These are phyloP conservation scores for Amanita pallidorosea DNA, from an alignment of 768 basidiomycete genomes.

Conservation along the genomic window DNA sequence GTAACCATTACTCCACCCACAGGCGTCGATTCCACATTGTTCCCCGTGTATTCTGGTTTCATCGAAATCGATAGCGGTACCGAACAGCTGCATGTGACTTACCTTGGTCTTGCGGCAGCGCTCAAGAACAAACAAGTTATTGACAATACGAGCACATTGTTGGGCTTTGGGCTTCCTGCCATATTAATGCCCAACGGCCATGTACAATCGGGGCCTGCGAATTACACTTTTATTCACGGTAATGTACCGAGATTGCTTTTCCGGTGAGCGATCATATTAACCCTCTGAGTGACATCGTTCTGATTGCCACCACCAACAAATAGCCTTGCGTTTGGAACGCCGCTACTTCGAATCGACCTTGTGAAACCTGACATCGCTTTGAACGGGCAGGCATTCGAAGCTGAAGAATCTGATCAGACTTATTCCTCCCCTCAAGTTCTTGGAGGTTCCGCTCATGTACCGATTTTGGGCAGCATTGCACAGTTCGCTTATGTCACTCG, in stretches of 20 bases:
- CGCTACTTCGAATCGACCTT: slow-evolving; percentile 34
- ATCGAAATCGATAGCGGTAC: slow-evolving; percentile 26
- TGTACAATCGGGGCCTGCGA: slow-evolving; percentile 25
- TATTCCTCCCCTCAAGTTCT: not conserved
- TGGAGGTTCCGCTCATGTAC: not conserved
- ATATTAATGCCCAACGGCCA: slow-evolving; percentile 30
- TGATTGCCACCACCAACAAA: not conserved
- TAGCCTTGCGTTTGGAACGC: slow-evolving; percentile 39
- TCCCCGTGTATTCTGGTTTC: slow-evolving; percentile 48
- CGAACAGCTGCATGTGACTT: slow-evolving; percentile 27
- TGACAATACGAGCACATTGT: slow-evolving; percentile 34
- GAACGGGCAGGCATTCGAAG: slow-evolving; percentile 5
- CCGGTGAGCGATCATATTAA: slow-evolving; percentile 18
- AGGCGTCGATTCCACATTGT: slow-evolving; percentile 27
- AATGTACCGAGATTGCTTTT: slow-evolving; percentile 31
- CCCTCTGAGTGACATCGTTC: not conserved
- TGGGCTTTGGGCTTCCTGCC: slow-evolving; percentile 33
- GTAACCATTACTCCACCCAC: slow-evolving; percentile 32
- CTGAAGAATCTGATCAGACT: not conserved
- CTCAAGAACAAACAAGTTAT: slow-evolving; percentile 33
- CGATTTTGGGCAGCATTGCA: slow-evolving; percentile 34
- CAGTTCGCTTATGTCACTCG: slow-evolving; percentile 37
- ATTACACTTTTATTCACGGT: slow-evolving; percentile 33
- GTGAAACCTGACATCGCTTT: slow-evolving; percentile 25
- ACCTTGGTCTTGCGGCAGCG: slow-evolving; percentile 26